Conservation (phyloP, 352 stramenopile genomes). For the Phytophthora boehmeriae region DNA sequence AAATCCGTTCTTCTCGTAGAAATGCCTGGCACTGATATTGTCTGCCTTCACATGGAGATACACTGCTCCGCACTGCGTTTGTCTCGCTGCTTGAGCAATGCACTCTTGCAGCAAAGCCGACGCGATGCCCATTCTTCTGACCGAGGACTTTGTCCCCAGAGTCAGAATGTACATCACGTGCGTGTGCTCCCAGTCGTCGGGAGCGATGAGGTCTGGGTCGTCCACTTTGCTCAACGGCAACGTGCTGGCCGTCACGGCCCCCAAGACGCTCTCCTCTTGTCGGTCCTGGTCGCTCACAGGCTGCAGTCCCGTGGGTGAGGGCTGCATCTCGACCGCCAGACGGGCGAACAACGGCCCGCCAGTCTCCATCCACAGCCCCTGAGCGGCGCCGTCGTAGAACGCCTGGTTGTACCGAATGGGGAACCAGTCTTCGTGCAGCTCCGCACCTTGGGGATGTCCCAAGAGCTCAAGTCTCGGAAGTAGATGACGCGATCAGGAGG, state of each 20-base stretch:
- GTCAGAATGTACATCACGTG: slow-evolving; percentile 98
- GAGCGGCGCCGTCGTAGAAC: slow-evolving; percentile 94
- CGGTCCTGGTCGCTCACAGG: slow-evolving; percentile 7
- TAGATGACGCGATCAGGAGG: slow-evolving; percentile 53
- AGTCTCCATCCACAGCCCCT: slow-evolving; percentile 87
- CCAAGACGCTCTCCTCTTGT: slow-evolving; percentile 71
- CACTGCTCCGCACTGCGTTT: slow-evolving; percentile 88
- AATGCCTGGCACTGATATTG: slow-evolving; percentile 93
- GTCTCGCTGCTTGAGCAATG: slow-evolving; percentile 79
- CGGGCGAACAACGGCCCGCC: slow-evolving; percentile 90
- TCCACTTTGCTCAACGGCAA: slow-evolving; percentile 76
- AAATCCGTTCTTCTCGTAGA: slow-evolving; percentile 98
- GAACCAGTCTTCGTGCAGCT: slow-evolving; percentile 97
- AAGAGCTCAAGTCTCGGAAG: slow-evolving; percentile 71
- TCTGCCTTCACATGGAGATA: slow-evolving; percentile 98
- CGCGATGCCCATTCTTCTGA: slow-evolving; percentile 90
- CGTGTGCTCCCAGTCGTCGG: slow-evolving; percentile 63
- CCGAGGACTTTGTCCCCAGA: slow-evolving; percentile 85
- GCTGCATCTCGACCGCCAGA: slow-evolving; percentile 70
- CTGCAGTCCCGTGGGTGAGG: slow-evolving; percentile 15
- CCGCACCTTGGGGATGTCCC: slow-evolving; percentile 91
- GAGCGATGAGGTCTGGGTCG: slow-evolving; percentile 61
- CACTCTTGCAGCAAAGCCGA: slow-evolving; percentile 91
- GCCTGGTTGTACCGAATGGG: slow-evolving; percentile 95
- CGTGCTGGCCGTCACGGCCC: slow-evolving; percentile 91